Evolutionary conservation across 192 early-diverging fungal species (phyloP), one percentile per base, ranked within the genome.

Genomic region (Podochytrium sp.): DNA sequence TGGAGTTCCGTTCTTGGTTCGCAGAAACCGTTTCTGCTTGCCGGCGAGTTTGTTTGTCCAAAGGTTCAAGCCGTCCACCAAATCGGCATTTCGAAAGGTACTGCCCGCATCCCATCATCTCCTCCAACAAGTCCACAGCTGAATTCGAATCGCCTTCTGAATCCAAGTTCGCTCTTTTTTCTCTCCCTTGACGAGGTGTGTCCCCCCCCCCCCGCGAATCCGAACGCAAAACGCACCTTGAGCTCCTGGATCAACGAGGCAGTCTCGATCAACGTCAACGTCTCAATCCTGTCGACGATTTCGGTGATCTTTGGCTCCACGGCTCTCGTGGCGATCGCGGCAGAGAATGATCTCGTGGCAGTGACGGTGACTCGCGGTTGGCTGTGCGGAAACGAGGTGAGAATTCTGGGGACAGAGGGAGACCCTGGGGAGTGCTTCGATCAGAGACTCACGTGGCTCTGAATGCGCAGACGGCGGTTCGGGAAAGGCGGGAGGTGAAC

Each of bases 261-360:
- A n/a, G 94, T 96, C 84, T 99, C 93, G 50, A 97, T 82, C 76
- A 99, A 86, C 25, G 92, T 98, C 77, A 99, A 84, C 70, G 83
- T 85, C n/a, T 94, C 89, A 75, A 99, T 96, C 81, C 92, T 84
- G 61, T 96, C 93, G 40, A 97, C 95, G 74, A 99, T 95, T 35
- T 87, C 81, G 20, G 87, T 73, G 58, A 97, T 87, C 78, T 95
- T 93, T 47, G 82, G 75, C 37, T 75, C 79, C 14, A 74, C 71
- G 1, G 69, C 62, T 12, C 38, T 55, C 20, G 18, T 34, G 23
- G 70, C 12, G 32, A 14, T 23, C 27, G 61, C 14, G 30, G 42
- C 63, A 40, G 73, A 51, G 50, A 59, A 53, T 27, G 51, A 23
- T n/a, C 62, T 33, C 6, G 70, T 33, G 14, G 33, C 7, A 37